Conservation (phyloP, 2,329 filamentous ascomycete species). For the Colletotrichum sp. region DNA sequence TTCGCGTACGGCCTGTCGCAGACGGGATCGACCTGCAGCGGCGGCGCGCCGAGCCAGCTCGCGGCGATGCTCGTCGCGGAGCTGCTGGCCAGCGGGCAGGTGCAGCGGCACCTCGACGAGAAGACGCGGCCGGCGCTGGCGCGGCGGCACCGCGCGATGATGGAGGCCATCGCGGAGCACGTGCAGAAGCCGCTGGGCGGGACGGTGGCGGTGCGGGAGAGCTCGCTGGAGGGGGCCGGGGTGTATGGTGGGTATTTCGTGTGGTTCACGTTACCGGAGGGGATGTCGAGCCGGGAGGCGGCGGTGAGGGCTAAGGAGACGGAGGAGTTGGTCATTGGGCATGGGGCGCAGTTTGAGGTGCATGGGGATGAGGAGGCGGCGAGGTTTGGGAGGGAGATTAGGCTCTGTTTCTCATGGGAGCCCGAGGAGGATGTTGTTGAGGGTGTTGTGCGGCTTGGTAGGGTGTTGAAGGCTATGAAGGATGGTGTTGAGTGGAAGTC, state of each 20-base stretch:
- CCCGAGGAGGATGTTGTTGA: constrained; percentile 69
- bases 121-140: constrained; percentile 50
- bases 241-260: constrained; percentile 85
- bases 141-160: constrained; percentile 54
- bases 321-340: constrained; percentile 71
- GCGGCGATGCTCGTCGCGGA: constrained; percentile 56
- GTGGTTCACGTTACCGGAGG: constrained; percentile 71
- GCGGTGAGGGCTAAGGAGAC: constrained; percentile 62
- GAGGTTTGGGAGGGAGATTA: constrained; percentile 64
- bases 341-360: constrained; percentile 74
- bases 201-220: constrained; percentile 54
- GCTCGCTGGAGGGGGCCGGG: constrained; percentile 38
- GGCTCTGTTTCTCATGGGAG: constrained; percentile 78
- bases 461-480: constrained; percentile 42
- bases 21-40: constrained; percentile 59
- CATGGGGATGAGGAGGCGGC: constrained; percentile 57
- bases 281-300: constrained; percentile 57
- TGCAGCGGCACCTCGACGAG: constrained; percentile 49
- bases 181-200: constrained; percentile 61
- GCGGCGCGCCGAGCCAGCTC: constrained; percentile 64
- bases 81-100: constrained; percentile 47
- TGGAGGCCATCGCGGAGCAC: constrained; percentile 58
- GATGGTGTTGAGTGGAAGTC: constrained; percentile 27
- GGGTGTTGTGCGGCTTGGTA: constrained; percentile 68
- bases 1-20: constrained; percentile 57